Percentiles rank a stretch among this genome's conserved stretches.
These are phyloP conservation scores for Kondoa subrosea DNA, from an alignment of 768 basidiomycete species.

Conservation along the genomic window DNA sequence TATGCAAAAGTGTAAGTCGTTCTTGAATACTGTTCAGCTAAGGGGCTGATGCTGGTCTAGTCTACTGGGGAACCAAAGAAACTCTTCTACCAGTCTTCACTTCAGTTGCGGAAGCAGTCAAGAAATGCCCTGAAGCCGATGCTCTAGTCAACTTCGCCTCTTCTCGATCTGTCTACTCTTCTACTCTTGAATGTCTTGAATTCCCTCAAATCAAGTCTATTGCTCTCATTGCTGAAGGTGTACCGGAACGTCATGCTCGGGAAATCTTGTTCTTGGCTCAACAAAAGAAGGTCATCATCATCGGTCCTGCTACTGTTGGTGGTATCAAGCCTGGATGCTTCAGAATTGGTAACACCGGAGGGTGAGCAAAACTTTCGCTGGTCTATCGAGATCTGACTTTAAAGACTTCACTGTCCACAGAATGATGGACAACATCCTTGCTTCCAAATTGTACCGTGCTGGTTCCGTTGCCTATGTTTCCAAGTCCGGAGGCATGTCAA, in stretches of 20 bases:
- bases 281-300: conserved; percentile 73
- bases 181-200: conserved; percentile 78
- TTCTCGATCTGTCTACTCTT: conserved; percentile 80
- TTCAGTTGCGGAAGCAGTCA: conserved; percentile 66
- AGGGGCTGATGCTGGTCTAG: conserved; percentile 30
- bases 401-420: conserved; percentile 33
- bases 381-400: neutral
- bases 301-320: conserved; percentile 94
- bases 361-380: conserved; percentile 39
- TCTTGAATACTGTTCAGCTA: neutral
- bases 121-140: conserved; percentile 91
- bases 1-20: conserved; percentile 58
- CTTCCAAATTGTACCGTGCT: conserved; percentile 93
- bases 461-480: conserved; percentile 97
- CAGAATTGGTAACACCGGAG: conserved; percentile 98
- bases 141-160: conserved; percentile 97
- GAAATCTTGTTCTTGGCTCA: conserved; percentile 82
- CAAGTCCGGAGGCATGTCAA: conserved; percentile 99
- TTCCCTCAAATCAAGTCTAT: conserved; percentile 53
- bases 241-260: conserved; percentile 89
- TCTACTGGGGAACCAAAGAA: conserved; percentile 99
- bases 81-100: conserved; percentile 96
- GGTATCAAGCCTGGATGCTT: conserved; percentile 99
- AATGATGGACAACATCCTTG: conserved; percentile 99
- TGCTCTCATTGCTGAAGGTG: conserved; percentile 95